Base-by-base conservation (phyloP, 768 basidiomycete species). In the Austroboletus eburneus region DNA sequence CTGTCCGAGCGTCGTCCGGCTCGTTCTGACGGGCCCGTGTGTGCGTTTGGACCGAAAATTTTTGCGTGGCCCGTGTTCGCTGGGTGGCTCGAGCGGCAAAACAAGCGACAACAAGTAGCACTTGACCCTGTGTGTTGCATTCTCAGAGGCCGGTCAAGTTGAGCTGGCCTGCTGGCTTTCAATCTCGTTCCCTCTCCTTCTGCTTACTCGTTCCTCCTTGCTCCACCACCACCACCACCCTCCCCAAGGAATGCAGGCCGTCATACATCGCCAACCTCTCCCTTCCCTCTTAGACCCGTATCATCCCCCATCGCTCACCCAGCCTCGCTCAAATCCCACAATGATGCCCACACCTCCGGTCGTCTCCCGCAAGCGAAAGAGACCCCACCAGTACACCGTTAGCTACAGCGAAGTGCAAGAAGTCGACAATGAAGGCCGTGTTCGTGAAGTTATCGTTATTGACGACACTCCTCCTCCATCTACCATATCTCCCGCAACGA, bases 331-430 rank as follows among this genome's bases (percentile, higher is more conserved):
- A 48, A 71, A 71, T 62, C 79, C 81, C 62, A 83, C 82, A 59
- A 76, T 77, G 57, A 78, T 86, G 69, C 78, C 81, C 48, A 86
- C 86, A 35, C 83, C 87, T 47, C 80, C 85, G 37, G 72, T 85
- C 54, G 71, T 79, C 39, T 79, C 83, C 53, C 82, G 87, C 73
- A 90, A 90, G 70, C 82, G 88, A 56, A 90, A 90, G 72, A 81
- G 87, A 63, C 76, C 83, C 24, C 83, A 85, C 58, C 85, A 87
- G 58, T 87, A 78, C 66, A 85, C 83, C 20, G 84, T 91, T 67
- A 85, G 79, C 72, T 91, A 90, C 73, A 88, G 85, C 63, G 88
- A 91, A 65, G 87, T 90, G 33, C 83, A 91, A 58, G 90, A 92
- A 70, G 77, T 91, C 64, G 90, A 92, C 69, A 76, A 73, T 56